A percentile compares a stretch with the other conserved stretches of the same genome.
phyloP scores from a whole-genome alignment of 768 basidiomycete genomes.

The Termitomyces sp. region DNA sequence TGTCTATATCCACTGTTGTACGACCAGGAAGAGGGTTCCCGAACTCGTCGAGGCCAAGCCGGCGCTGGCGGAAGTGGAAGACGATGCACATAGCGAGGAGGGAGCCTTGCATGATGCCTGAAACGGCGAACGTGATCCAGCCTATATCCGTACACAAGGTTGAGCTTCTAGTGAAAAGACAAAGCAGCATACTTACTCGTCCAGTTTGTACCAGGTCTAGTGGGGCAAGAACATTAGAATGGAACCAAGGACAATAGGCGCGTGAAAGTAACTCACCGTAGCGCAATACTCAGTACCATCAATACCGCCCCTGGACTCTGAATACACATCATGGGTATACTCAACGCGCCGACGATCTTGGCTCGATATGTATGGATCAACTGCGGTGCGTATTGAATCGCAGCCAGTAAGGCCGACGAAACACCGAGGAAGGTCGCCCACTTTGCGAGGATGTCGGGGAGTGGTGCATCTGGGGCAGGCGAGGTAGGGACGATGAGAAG shows the following conservation, averaged over 20 bases:
- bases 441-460: conserved; percentile 26
- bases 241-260: not conserved
- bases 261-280: conserved; percentile 39
- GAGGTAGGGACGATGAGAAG: conserved; percentile 41
- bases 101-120: conserved; percentile 80
- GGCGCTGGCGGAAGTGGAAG: conserved; percentile 79
- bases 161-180: not conserved
- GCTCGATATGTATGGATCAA: conserved; percentile 72
- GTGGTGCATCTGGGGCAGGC: conserved; percentile 33
- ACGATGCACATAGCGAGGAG: conserved; percentile 82
- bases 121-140: conserved; percentile 78
- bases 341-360: conserved; percentile 87
- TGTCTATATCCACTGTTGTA: too few relatives aligned
- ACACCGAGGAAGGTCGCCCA: conserved; percentile 92
- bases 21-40: conserved; percentile 45
- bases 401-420: conserved; percentile 71
- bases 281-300: conserved; percentile 83
- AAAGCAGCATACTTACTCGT: conserved; percentile 52
- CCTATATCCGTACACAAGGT: conserved; percentile 34
- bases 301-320: conserved; percentile 86
- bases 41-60: conserved; percentile 85
- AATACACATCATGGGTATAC: conserved; percentile 94
- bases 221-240: not conserved
- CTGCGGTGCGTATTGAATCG: conserved; percentile 87
- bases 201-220: conserved; percentile 81